Percentiles rank a stretch among this genome's conserved stretches.
phyloP scores from a whole-genome alignment of 1,284 basidiomycete species.

The Pseudozyma sp. region DNA sequence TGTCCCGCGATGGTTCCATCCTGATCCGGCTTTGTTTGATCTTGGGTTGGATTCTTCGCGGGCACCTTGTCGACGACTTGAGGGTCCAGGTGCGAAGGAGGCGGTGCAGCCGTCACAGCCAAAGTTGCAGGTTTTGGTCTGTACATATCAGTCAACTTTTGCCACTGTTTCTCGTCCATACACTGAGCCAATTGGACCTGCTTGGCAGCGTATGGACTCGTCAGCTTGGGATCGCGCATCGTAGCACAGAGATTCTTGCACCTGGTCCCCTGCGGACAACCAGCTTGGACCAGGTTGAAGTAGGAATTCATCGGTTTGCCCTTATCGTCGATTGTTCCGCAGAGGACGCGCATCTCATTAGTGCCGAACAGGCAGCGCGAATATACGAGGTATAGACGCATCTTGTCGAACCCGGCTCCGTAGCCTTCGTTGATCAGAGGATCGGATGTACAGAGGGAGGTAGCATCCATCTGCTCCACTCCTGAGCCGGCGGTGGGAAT shows the following conservation, averaged over 20 bases:
- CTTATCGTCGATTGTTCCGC: constrained; percentile 14
- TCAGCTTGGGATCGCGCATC: constrained; percentile 14
- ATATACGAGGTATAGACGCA: constrained; percentile 31
- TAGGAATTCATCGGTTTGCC: constrained; percentile 11
- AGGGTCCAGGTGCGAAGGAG: constrained; percentile 5
- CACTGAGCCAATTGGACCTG: constrained; percentile 40
- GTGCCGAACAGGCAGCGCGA: constrained; percentile 28
- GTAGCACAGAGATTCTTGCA: constrained; percentile 42
- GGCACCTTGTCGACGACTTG: constrained; percentile 16
- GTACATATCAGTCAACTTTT: constrained; percentile 26
- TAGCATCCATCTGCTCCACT: constrained; percentile 20
- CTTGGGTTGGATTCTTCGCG: constrained; percentile 1
- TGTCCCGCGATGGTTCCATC: constrained; percentile 14
- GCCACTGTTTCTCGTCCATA: constrained; percentile 7
- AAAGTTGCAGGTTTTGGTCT: constrained; percentile 7
- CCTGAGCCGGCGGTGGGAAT: not conserved
- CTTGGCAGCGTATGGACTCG: constrained; percentile 21
- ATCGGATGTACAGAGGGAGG: constrained; percentile 29
- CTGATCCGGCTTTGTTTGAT: constrained; percentile 7
- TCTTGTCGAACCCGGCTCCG: constrained; percentile 18
- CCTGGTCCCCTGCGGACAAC: constrained; percentile 19
- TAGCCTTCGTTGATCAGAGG: constrained; percentile 29
- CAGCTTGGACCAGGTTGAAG: constrained; percentile 22
- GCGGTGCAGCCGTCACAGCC: too few species aligned
- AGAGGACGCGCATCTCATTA: constrained; percentile 21